Conservation (phyloP, 2,329 filamentous ascomycete species). For the Ophiosphaerella korrae region DNA sequence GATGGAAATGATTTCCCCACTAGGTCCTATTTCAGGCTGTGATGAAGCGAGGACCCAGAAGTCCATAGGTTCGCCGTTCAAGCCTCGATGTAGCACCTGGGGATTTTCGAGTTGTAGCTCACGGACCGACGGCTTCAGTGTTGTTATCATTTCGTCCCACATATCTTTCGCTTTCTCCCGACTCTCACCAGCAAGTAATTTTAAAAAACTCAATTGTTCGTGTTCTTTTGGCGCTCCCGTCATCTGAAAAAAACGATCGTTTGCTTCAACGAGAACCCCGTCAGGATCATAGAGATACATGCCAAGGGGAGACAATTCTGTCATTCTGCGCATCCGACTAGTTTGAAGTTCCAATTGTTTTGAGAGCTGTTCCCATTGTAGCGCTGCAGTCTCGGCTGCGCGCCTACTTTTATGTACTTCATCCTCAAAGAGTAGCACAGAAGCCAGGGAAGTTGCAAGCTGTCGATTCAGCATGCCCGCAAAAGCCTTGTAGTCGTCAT, state of each 20-base stretch:
- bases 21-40: conserved; percentile 31
- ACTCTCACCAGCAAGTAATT: conserved; percentile 48
- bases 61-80: conserved; percentile 49
- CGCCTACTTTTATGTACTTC: conserved; percentile 35
- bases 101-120: conserved; percentile 52
- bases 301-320: conserved; percentile 39
- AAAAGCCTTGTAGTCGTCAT: conserved; percentile 40
- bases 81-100: conserved; percentile 35
- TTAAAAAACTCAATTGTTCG: conserved; percentile 51
- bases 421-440: conserved; percentile 40
- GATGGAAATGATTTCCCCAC: conserved; percentile 33
- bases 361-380: conserved; percentile 35
- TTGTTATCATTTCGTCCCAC: conserved; percentile 47
- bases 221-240: conserved; percentile 50
- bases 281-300: conserved; percentile 46
- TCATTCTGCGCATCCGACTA: conserved; percentile 42
- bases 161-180: conserved; percentile 38
- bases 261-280: conserved; percentile 50
- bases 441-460: conserved; percentile 41
- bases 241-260: conserved; percentile 57
- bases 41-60: conserved; percentile 51
- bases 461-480: conserved; percentile 39
- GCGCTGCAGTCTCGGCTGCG: conserved; percentile 32
- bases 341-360: conserved; percentile 37
- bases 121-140: conserved; percentile 45